A percentile compares a stretch with the other conserved stretches of the same genome.
phyloP scores from a whole-genome alignment of 495 filamentous ascomycete genomes.

The Rostrohypoxylon terebratum region DNA sequence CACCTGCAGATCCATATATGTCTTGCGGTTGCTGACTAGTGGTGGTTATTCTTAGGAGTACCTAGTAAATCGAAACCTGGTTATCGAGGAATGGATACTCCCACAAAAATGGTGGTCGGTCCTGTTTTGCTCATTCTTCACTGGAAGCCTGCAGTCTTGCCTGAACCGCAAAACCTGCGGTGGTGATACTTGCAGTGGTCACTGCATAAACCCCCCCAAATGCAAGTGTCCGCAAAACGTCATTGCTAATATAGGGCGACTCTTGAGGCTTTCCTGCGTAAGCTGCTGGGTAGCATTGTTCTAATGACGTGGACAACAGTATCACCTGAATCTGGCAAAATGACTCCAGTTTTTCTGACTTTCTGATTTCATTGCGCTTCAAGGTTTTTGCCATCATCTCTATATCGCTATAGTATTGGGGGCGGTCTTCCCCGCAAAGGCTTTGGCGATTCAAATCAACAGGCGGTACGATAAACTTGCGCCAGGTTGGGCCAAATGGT shows the following conservation, averaged over 20 bases:
- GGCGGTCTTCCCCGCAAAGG: conserved; percentile 38
- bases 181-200: conserved; percentile 31
- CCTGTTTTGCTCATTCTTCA: conserved; percentile 12
- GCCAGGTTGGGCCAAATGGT: conserved; percentile 34
- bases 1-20: conserved; percentile 38
- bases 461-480: conserved; percentile 25
- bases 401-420: conserved; percentile 2
- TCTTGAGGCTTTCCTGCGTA: conserved; percentile 22
- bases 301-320: conserved; percentile 36
- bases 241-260: conserved; percentile 12
- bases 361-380: conserved; percentile 20
- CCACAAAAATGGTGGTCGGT: conserved; percentile 11
- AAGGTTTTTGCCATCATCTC: conserved; percentile 5
- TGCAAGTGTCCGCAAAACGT: conserved; percentile 36
- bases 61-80: conserved; percentile 26
- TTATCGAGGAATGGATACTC: conserved; percentile 12
- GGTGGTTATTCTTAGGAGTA: conserved; percentile 44
- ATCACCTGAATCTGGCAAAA: conserved; percentile 26
- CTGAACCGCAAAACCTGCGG: conserved; percentile 15
- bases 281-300: conserved; percentile 29
- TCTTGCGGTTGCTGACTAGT: conserved; percentile 36
- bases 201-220: conserved; percentile 24
- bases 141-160: conserved; percentile 29
- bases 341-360: conserved; percentile 27
- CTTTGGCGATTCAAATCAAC: conserved; percentile 23